These are phyloP conservation scores for Penicillium canariense DNA, from an alignment of 495 filamentous ascomycete species.

Conservation along the genomic window DNA sequence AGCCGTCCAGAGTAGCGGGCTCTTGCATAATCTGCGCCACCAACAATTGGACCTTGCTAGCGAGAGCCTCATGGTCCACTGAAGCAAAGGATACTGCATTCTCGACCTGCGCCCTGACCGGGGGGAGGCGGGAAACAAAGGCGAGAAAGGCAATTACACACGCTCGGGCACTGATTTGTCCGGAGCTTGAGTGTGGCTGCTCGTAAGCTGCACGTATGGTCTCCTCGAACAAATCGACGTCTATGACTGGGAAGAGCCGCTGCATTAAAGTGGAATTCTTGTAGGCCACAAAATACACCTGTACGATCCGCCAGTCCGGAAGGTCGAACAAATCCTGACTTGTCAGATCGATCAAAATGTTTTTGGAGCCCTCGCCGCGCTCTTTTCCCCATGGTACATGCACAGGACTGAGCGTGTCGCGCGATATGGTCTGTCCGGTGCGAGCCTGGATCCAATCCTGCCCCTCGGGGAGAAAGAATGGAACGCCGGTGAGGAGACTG, in stretches of 20 bases:
- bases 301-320: constrained; percentile 23
- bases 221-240: constrained; percentile 37
- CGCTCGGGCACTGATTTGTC: constrained; percentile 30
- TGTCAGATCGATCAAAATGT: constrained; percentile 24
- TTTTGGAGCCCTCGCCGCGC: constrained; percentile 24
- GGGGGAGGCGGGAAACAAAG: constrained; percentile 32
- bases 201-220: constrained; percentile 44
- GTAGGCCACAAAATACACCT: constrained; percentile 27
- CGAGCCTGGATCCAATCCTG: constrained; percentile 46
- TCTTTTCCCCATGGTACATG: constrained; percentile 38
- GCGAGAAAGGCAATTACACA: constrained; percentile 48
- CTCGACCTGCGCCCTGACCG: constrained; percentile 8
- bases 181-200: constrained; percentile 10
- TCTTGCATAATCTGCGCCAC: constrained; percentile 43
- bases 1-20: constrained; percentile 32
- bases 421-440: constrained; percentile 41
- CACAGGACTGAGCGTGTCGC: constrained; percentile 34
- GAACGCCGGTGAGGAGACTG: constrained; percentile 46
- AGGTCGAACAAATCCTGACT: constrained; percentile 26
- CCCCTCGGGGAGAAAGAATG: constrained; percentile 44
- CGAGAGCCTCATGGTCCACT: constrained; percentile 38
- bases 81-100: not conserved
- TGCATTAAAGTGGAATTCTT: constrained; percentile 30
- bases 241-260: constrained; percentile 44
- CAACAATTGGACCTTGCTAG: constrained; percentile 38